phyloP scores from a whole-genome alignment of 495 filamentous ascomycete species.

The Cercophora sp. region DNA sequence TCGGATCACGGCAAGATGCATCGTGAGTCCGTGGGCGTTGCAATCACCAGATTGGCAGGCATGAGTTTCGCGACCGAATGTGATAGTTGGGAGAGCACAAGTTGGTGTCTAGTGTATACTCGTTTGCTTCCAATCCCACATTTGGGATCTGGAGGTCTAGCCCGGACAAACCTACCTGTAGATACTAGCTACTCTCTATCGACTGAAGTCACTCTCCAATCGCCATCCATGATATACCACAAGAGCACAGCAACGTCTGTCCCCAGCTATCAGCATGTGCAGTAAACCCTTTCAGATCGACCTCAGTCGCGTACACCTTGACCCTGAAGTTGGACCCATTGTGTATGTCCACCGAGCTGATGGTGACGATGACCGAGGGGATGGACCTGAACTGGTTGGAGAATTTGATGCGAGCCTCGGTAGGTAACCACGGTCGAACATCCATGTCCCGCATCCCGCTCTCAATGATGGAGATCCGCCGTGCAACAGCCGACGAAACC shows the following conservation, averaged over 20 bases:
- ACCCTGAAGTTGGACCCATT: slow-evolving; percentile 1
- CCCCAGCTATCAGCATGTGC: slow-evolving; percentile 1
- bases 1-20: neutral
- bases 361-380: neutral
- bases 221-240: slow-evolving; percentile 1
- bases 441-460: slow-evolving; percentile 4
- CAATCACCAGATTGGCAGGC: no score
- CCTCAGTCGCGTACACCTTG: neutral
- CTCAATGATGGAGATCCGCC: neutral
- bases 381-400: neutral
- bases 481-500: neutral
- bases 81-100: no score
- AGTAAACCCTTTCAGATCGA: neutral
- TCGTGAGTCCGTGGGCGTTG: neutral
- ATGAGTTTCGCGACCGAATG: no score
- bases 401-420: neutral
- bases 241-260: neutral
- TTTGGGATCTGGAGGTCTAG: no score
- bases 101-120: no score
- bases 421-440: neutral
- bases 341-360: slow-evolving; percentile 1
- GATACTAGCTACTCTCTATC: no score
- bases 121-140: no score
- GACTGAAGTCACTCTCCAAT: slow-evolving; percentile 1
- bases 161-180: no score